Conservation (phyloP, 306 rosid species). For the Cucurbita argyrosperma region DNA sequence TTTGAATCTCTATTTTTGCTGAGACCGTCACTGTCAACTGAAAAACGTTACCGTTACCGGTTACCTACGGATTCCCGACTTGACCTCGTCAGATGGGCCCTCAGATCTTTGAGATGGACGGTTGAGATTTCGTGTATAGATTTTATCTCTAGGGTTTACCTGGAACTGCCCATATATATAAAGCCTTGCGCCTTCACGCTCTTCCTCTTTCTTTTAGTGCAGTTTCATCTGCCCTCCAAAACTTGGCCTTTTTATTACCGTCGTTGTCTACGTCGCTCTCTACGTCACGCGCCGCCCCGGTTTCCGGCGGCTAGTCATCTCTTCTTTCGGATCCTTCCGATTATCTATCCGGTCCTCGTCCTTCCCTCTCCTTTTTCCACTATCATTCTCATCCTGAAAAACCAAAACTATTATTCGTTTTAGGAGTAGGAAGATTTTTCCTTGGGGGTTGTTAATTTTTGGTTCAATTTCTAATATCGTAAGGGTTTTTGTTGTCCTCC, state of each 20-base stretch:
- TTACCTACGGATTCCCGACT: neutral
- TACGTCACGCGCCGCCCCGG: conserved; percentile 28
- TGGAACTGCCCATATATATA: neutral
- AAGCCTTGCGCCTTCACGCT: neutral
- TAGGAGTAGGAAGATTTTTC: conserved; percentile 4
- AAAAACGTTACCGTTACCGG: conserved; percentile 4
- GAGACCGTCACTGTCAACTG: neutral
- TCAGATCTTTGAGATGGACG: neutral
- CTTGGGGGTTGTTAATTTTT: neutral
- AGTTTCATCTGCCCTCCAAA: conserved; percentile 31
- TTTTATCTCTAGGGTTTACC: conserved; percentile 10
- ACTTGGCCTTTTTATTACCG: neutral
- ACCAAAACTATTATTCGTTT: neutral
- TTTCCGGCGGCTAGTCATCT: neutral
- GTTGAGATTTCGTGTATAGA: neutral
- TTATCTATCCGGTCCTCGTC: neutral
- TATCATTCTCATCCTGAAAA: neutral
- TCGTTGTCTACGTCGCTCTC: neutral
- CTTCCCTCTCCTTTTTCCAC: conserved; percentile 3
- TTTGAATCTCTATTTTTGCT: neutral
- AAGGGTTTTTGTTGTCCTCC: neutral
- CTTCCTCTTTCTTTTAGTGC: conserved; percentile 12
- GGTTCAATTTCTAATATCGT: neutral
- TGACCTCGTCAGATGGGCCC: conserved; percentile 21
- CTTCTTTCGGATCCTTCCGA: neutral